phyloP scores from a whole-genome alignment of 108 stramenopile genomes.

The Pinguiococcus pyrenoidosus region DNA sequence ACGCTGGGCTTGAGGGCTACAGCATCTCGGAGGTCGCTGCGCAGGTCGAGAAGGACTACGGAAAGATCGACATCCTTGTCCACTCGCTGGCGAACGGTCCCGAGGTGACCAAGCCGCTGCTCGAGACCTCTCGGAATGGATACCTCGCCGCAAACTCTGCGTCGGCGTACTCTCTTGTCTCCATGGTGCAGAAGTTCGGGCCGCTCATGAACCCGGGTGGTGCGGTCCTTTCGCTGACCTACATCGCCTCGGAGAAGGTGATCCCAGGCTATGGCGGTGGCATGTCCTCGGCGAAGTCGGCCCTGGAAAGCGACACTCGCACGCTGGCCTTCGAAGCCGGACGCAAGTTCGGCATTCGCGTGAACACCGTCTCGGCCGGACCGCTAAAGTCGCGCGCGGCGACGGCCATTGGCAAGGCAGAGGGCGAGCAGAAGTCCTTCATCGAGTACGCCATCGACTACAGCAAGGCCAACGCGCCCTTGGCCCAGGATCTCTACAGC shows the following conservation, averaged over 20 bases:
- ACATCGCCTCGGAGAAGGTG: slow-evolving; percentile 95
- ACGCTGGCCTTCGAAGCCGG: slow-evolving; percentile 90
- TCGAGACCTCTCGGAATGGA: slow-evolving; percentile 85
- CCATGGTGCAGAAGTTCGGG: slow-evolving; percentile 79
- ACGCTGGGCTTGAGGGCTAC: slow-evolving; percentile 73
- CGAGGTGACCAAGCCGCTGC: slow-evolving; percentile 92
- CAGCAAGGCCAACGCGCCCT: slow-evolving; percentile 82
- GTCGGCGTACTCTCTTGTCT: slow-evolving; percentile 88
- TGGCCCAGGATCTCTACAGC: slow-evolving; percentile 86
- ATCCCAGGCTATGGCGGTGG: slow-evolving; percentile 97
- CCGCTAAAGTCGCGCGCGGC: slow-evolving; percentile 92
- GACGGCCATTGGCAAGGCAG: slow-evolving; percentile 75
- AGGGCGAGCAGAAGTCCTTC: slow-evolving; percentile 78
- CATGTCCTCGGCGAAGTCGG: slow-evolving; percentile 68
- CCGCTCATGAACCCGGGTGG: slow-evolving; percentile 92
- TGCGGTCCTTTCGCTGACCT: slow-evolving; percentile 77
- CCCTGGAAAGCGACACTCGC: slow-evolving; percentile 88
- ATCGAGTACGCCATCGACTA: slow-evolving; percentile 97
- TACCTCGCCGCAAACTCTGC: slow-evolving; percentile 92
- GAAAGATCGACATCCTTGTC: slow-evolving; percentile 77
- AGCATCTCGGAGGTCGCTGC: slow-evolving; percentile 79
- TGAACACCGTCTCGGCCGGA: slow-evolving; percentile 95
- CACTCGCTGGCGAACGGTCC: slow-evolving; percentile 97
- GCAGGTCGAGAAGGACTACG: slow-evolving; percentile 84
- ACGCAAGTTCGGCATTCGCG: slow-evolving; percentile 75